These are phyloP conservation scores for Phylloporus arenicola DNA, from an alignment of 768 basidiomycete genomes.

Conservation along the genomic window DNA sequence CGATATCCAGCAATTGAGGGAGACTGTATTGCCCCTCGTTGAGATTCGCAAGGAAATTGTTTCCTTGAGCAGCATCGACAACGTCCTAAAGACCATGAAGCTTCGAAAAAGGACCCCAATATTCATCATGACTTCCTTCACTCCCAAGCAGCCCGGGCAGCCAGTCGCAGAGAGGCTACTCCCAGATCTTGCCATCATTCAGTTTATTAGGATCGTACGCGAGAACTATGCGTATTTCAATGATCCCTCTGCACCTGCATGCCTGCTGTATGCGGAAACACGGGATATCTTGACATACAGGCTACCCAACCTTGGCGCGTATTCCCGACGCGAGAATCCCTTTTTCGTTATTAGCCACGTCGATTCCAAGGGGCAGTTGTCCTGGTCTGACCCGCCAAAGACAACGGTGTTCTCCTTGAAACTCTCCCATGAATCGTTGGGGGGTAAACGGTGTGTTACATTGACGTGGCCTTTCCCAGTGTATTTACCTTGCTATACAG, in stretches of 20 bases:
- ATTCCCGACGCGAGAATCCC: background rate
- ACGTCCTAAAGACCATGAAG: background rate
- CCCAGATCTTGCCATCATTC: background rate
- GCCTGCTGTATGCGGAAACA: background rate
- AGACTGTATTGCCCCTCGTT: background rate
- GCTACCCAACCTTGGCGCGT: background rate
- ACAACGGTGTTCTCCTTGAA: background rate
- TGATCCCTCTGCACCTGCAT: background rate
- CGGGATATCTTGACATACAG: background rate
- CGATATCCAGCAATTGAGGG: background rate
- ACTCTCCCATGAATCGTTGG: background rate
- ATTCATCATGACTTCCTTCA: background rate
- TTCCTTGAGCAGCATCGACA: background rate
- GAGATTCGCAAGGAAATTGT: background rate
- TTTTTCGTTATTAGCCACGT: background rate
- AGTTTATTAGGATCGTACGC: background rate
- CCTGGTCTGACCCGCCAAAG: background rate
- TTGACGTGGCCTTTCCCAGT: background rate
- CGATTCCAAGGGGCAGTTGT: background rate
- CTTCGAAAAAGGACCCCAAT: background rate
- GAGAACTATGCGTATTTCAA: background rate
- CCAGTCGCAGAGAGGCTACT: background rate
- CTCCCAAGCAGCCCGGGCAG: background rate
- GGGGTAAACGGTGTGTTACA: background rate
- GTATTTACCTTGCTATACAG: background rate